Percentiles rank a stretch among this genome's conserved stretches.
phyloP scores from a whole-genome alignment of 495 filamentous ascomycete genomes.

The Lasiosphaeriaceae sp. region DNA sequence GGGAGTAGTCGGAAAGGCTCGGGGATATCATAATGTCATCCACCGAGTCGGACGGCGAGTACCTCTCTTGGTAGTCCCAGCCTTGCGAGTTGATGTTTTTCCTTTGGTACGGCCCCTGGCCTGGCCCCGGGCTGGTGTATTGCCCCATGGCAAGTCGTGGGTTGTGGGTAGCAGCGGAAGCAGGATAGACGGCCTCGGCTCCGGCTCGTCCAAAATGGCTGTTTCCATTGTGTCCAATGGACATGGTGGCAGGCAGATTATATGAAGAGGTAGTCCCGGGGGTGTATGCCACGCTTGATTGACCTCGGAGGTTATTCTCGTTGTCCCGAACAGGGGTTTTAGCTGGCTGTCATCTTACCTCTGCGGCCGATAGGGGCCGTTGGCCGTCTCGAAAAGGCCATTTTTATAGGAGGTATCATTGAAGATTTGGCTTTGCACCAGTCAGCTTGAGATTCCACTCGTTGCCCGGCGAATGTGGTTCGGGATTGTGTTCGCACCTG shows the following conservation, averaged over 20 bases:
- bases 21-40: conserved; percentile 45
- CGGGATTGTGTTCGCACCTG: conserved; percentile 43
- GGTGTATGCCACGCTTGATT: conserved; percentile 39
- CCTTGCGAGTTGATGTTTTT: conserved; percentile 24
- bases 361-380: conserved; percentile 36
- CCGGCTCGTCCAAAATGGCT: conserved; percentile 21
- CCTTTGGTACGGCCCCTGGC: conserved; percentile 31
- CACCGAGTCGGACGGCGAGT: conserved; percentile 45
- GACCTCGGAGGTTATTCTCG: conserved; percentile 37
- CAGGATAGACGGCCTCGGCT: conserved; percentile 31
- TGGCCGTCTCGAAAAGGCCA: conserved; percentile 28
- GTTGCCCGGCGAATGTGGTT: conserved; percentile 14
- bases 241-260: conserved; percentile 28
- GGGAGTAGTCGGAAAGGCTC: conserved; percentile 41
- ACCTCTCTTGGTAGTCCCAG: conserved; percentile 38
- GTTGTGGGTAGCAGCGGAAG: conserved; percentile 30
- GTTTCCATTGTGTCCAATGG: conserved; percentile 13
- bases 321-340: conserved; percentile 23
- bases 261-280: conserved; percentile 34
- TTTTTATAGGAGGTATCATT: conserved; percentile 32
- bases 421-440: conserved; percentile 38
- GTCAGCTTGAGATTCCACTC: conserved; percentile 30
- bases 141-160: conserved; percentile 31
- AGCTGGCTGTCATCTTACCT: conserved; percentile 41
- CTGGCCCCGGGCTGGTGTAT: conserved; percentile 22